Conservation (phyloP, 306 rosid genomes). For the Glycine soja region DNA sequence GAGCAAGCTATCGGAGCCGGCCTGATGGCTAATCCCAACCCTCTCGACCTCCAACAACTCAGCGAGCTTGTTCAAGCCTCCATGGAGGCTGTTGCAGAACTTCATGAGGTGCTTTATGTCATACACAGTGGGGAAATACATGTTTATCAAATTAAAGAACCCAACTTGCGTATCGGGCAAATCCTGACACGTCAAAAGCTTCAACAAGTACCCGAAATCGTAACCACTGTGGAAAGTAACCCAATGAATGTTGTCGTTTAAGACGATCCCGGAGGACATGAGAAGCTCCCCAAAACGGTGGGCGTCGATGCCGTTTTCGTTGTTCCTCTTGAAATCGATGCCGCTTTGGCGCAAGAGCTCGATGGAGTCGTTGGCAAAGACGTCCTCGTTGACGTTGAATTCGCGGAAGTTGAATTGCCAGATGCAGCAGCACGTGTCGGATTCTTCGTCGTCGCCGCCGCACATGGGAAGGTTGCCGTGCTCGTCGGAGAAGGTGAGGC, state of each 20-base stretch:
- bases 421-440: conserved; percentile 40
- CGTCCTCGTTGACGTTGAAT: conserved; percentile 58
- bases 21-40: conserved; percentile 62
- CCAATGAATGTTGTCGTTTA: conserved; percentile 61
- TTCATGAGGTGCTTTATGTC: conserved; percentile 63
- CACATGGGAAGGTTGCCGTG: conserved; percentile 54
- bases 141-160: conserved; percentile 53
- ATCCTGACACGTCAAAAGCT: conserved; percentile 57
- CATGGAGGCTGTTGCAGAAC: conserved; percentile 58
- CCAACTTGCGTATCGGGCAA: conserved; percentile 58
- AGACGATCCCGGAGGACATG: conserved; percentile 57
- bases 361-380: conserved; percentile 61
- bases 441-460: neutral
- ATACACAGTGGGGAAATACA: conserved; percentile 56
- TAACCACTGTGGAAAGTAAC: conserved; percentile 64
- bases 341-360: conserved; percentile 64
- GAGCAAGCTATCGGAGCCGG: conserved; percentile 65
- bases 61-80: conserved; percentile 65
- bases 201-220: conserved; percentile 61
- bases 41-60: conserved; percentile 65
- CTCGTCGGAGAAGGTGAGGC: conserved; percentile 61
- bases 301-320: conserved; percentile 53
- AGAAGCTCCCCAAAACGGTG: conserved; percentile 56
- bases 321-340: conserved; percentile 57
- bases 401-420: conserved; percentile 68